A percentile compares a stretch with the other conserved stretches of the same genome.
These are phyloP conservation scores for Xerocomellus dryophilus DNA, from an alignment of 768 basidiomycete species.

Conservation along the genomic window DNA sequence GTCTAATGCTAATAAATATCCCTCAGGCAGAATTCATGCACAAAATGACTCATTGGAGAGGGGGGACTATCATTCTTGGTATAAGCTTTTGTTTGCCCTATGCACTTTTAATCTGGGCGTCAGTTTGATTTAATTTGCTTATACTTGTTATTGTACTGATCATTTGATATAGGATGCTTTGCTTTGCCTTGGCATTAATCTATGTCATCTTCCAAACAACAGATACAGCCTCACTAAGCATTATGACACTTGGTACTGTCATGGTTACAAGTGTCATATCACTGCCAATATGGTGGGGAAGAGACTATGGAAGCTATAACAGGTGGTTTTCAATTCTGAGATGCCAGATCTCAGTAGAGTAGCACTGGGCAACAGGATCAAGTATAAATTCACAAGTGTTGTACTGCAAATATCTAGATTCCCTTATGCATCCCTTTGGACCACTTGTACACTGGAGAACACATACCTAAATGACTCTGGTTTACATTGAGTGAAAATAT, in stretches of 20 bases:
- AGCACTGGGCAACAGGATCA: neutral
- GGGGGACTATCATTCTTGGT: neutral
- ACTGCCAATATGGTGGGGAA: conserved; percentile 1
- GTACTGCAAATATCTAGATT: neutral
- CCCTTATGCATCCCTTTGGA: too few relatives aligned
- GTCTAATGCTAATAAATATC: neutral
- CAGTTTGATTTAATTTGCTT: neutral
- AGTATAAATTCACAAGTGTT: neutral
- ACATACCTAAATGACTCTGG: too few relatives aligned
- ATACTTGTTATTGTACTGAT: neutral
- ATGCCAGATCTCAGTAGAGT: neutral
- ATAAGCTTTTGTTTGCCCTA: neutral
- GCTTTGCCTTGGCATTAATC: neutral
- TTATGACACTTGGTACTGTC: neutral
- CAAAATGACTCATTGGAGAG: neutral
- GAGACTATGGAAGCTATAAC: neutral
- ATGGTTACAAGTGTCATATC: neutral
- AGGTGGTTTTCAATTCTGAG: neutral
- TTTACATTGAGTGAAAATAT: too few relatives aligned
- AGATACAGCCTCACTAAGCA: neutral
- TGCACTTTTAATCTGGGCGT: neutral
- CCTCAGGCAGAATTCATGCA: neutral
- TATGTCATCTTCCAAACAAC: neutral
- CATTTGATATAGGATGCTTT: neutral
- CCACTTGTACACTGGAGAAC: too few relatives aligned